Evolutionary conservation across 2,329 filamentous ascomycete genomes (phyloP).

Genomic region (Hypoxylon sp.): DNA sequence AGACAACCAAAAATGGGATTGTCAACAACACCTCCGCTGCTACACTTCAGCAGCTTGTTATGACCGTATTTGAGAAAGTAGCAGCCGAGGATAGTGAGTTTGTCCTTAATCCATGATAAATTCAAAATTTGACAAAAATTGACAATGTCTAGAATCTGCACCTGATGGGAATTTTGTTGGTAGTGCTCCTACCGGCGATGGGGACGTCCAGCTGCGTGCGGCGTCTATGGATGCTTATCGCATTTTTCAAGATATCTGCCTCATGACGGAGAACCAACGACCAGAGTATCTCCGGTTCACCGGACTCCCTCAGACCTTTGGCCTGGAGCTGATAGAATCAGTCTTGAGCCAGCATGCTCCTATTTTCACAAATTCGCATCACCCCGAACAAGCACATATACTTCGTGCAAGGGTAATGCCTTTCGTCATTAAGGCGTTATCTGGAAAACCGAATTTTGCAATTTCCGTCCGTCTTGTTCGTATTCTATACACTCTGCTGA

Average conservation of each 20-base stretch:
- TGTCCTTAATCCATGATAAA: background rate
- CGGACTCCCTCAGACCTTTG: conserved; percentile 83
- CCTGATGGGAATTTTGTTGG: conserved; percentile 72
- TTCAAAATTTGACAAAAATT: conserved; percentile 41
- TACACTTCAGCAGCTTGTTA: conserved; percentile 94
- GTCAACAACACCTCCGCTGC: conserved; percentile 97
- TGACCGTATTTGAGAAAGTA: conserved; percentile 94
- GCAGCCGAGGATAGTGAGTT: conserved; percentile 81
- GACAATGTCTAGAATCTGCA: conserved; percentile 56
- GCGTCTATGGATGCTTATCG: conserved; percentile 89
- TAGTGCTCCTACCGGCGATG: conserved; percentile 77
- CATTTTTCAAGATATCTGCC: conserved; percentile 90
- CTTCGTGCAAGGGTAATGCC: conserved; percentile 85
- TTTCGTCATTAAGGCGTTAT: conserved; percentile 82
- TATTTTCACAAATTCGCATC: conserved; percentile 76
- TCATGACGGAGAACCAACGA: conserved; percentile 86
- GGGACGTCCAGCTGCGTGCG: conserved; percentile 75
- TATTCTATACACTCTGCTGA: conserved; percentile 85
- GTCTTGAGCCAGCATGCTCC: conserved; percentile 87
- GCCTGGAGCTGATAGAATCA: conserved; percentile 92
- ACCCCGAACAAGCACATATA: conserved; percentile 85
- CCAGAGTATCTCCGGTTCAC: conserved; percentile 87
- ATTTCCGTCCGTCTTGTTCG: conserved; percentile 86
- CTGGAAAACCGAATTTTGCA: conserved; percentile 83
- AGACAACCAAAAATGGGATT: conserved; percentile 91